Base-by-base conservation (phyloP, 2,329 filamentous ascomycete species). In the Xylariomycetidae sp. region DNA sequence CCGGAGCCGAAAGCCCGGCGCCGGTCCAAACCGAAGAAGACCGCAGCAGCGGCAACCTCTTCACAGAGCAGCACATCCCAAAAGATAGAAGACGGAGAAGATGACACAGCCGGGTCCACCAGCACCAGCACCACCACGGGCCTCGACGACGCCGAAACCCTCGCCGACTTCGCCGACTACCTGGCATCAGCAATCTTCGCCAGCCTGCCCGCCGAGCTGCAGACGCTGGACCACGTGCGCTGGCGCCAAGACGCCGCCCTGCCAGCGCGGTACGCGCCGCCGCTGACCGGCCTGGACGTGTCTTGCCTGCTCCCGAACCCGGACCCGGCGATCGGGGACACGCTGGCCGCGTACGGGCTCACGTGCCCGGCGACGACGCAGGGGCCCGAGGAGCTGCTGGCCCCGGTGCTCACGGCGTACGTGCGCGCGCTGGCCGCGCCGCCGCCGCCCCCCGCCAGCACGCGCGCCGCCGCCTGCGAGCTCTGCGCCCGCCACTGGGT, bases 111-210 rank as follows among this genome's bases (percentile, higher is more conserved):
- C 7, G n/a, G 17, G 30, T 13, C 19, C 24, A 6, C 9, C 19
- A 4, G n/a, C 19, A 6, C 19, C 16, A 16, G 17, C 18, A 25
- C 5, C 19, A 31, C 12, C 10, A n/a, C 12, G 12, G 35, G 34
- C 35, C 27, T 32, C 6, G n/a, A 30, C 17, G 25, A 45, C 45
- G 74, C 73, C 5, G 80, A 82, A 46, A 85, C 89, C 34, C 61
- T 92, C 15, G 74, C 76, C 17, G 87, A 93, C 1, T 93, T 93
- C 58, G 78, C 85, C 34, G 79, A 89, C 65, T 92, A 89, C 57
- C 71, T 92, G 19, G 78, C 85, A 16, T 60, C 64, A 29, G 74
- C 84, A 52, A 75, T 81, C 33, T 93, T 90, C 57, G 60, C 68
- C 5, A 66, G 61, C 22, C 69, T 93, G 1, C 84, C 85, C 0